Base-by-base conservation (phyloP, 208 protist genomes). In the Acanthamoeba healyi region DNA sequence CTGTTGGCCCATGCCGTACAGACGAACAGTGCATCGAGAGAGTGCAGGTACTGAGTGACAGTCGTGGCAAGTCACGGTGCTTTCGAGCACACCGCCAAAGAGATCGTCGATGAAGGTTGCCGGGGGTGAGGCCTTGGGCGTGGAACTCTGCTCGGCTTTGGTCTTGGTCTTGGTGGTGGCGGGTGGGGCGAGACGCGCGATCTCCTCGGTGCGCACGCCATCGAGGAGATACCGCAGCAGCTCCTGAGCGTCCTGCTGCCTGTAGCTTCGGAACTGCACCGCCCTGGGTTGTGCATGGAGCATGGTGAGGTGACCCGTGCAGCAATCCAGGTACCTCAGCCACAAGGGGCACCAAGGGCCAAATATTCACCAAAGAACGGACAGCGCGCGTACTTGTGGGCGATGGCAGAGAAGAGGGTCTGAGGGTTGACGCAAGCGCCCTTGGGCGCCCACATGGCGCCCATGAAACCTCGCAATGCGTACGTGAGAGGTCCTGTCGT, bases 221-320 rank as follows among this genome's bases (percentile, higher is more conserved):
- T 95, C 94, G 15, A 95, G 87, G 40, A 95, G 38, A 63, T 94
- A 94, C n/a, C 94, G 63, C 29, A 95, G 29, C 84, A 95, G 46
- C 70, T 95, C 94, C 40, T 95, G 94, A 44, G 94, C 46, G 87
- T 95, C 94, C 34, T 95, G 94, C 74, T 95, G 94, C 65, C 84
- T 88, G 44, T 94, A 95, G 67, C 94, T 86, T 56, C 94, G 51
- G 34, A 95, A 95, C 49, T 86, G 94, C 15, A 86, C 74, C 72
- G 94, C 70, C 32, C 94, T 94, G 34, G 0, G 22, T 51, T 9
- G 10, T n/a, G n/a, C n/a, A n/a, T n/a, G n/a, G n/a, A n/a, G n/a
- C n/a, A n/a, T n/a, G n/a, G n/a, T n/a, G n/a, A n/a, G n/a, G n/a
- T n/a, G n/a, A n/a, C n/a, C n/a, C n/a, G n/a, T n/a, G n/a, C n/a